A percentile compares a stretch with the other conserved stretches of the same genome.
Evolutionary conservation across 2,329 filamentous ascomycete species (phyloP).

Genomic region (Venturia effusa): DNA sequence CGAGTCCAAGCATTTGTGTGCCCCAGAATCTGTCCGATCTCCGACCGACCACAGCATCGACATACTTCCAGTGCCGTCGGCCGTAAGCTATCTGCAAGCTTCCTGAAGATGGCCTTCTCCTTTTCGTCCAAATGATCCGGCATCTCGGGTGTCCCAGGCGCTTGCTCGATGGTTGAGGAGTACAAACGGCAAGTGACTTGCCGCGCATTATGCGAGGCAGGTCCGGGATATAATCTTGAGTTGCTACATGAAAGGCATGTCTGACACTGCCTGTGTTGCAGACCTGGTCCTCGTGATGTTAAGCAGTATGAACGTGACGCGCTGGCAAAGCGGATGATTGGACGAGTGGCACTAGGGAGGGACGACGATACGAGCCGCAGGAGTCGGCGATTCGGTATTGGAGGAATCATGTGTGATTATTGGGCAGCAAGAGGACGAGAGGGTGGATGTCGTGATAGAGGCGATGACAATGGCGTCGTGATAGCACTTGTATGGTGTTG

Average conservation of each 20-base stretch:
- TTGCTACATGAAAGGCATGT: background rate
- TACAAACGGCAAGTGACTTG: slow-evolving; percentile 1
- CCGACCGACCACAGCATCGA: background rate
- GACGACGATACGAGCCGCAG: background rate
- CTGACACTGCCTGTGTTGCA: background rate
- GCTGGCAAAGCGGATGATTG: background rate
- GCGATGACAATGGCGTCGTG: background rate
- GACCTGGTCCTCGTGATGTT: background rate
- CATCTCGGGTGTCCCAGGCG: slow-evolving; percentile 19
- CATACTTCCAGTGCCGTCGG: slow-evolving; percentile 37
- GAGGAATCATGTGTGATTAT: slow-evolving; percentile 1
- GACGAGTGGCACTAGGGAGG: background rate
- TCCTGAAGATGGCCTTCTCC: slow-evolving; percentile 37
- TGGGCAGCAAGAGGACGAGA: slow-evolving; percentile 1
- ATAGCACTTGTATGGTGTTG: background rate
- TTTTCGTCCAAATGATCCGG: slow-evolving; percentile 37
- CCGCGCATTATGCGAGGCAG: background rate
- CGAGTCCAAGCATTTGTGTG: background rate
- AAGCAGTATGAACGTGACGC: background rate
- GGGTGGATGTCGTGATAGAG: background rate
- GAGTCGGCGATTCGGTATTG: background rate
- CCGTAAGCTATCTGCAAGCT: slow-evolving; percentile 30
- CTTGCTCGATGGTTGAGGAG: background rate
- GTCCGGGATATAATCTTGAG: background rate
- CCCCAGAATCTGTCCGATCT: background rate